Conservation (phyloP, 331 rosid genomes). For the Ulmus americana region DNA sequence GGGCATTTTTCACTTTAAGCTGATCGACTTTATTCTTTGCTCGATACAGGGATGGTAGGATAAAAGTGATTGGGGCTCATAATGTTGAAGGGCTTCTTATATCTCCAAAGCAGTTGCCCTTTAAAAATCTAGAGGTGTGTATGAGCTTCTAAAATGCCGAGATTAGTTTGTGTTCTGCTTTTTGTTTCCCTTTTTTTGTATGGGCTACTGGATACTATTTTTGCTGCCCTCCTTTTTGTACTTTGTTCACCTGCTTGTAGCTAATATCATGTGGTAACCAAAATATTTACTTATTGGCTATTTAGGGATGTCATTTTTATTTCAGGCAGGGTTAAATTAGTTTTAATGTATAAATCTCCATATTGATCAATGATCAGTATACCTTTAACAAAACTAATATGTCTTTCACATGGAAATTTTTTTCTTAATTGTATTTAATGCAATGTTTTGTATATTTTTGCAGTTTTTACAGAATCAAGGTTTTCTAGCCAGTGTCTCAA, state of each 20-base stretch:
- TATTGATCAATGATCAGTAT: too few relatives aligned
- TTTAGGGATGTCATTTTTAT: too few relatives aligned
- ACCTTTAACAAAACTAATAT: too few relatives aligned
- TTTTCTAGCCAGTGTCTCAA: slow-evolving; percentile 66
- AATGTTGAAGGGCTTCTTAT: slow-evolving; percentile 66
- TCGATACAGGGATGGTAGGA: slow-evolving; percentile 77
- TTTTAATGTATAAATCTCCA: too few relatives aligned
- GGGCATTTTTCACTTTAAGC: not conserved
- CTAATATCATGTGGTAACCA: too few relatives aligned
- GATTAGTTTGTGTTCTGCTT: slow-evolving; percentile 1
- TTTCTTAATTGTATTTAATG: slow-evolving; percentile 3
- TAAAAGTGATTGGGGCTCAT: slow-evolving; percentile 80
- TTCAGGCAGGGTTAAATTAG: too few relatives aligned
- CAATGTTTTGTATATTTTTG: slow-evolving; percentile 10
- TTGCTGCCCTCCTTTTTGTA: too few relatives aligned
- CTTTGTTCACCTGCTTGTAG: too few relatives aligned
- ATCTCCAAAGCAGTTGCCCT: slow-evolving; percentile 53
- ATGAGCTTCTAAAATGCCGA: slow-evolving; percentile 15
- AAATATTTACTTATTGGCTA: too few relatives aligned
- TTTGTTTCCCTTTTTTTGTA: not conserved
- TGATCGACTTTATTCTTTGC: slow-evolving; percentile 19
- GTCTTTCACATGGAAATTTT: too few relatives aligned
- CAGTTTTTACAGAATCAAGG: slow-evolving; percentile 93
- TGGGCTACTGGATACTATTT: too few relatives aligned
- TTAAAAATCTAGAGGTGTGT: slow-evolving; percentile 71